Percentiles rank a stretch among this genome's conserved stretches.
Conservation (phyloP, 2,329 filamentous ascomycete species). For the Ophiostoma ips region DNA sequence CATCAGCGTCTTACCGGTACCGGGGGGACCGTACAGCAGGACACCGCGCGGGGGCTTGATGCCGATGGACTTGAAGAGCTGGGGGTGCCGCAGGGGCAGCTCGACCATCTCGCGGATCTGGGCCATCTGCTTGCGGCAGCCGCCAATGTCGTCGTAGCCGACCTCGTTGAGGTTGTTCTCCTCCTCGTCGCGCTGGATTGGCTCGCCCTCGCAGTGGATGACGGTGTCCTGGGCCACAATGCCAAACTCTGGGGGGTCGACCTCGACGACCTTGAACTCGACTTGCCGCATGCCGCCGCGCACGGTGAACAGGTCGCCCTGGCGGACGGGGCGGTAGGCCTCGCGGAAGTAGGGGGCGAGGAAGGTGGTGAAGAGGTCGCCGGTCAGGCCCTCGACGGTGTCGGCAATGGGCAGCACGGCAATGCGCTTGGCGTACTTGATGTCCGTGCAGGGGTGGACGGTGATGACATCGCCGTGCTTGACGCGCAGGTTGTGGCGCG, state of each 20-base stretch:
- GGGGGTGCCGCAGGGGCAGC: conserved; percentile 87
- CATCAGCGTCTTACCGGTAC: conserved; percentile 99
- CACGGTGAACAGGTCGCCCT: conserved; percentile 95
- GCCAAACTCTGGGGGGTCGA: conserved; percentile 94
- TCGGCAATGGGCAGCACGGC: conserved; percentile 96
- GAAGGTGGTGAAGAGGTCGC: conserved; percentile 97
- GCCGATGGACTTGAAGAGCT: conserved; percentile 99
- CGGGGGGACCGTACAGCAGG: conserved; percentile 87
- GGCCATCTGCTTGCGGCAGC: conserved; percentile 98
- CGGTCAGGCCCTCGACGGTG: conserved; percentile 93
- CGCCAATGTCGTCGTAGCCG: conserved; percentile 97
- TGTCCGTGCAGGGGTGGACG: conserved; percentile 93
- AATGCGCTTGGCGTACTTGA: conserved; percentile 99
- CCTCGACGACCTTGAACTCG: conserved; percentile 98
- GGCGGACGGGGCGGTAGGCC: conserved; percentile 91
- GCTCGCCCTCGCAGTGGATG: conserved; percentile 96
- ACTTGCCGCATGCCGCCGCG: conserved; percentile 98
- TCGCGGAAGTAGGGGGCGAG: conserved; percentile 99
- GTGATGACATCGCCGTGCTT: conserved; percentile 98
- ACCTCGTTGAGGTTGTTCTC: conserved; percentile 99
- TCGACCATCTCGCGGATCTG: conserved; percentile 98
- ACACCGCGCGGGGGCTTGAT: conserved; percentile 99
- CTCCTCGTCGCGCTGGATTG: conserved; percentile 93
- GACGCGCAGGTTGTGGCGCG: conserved; percentile 93
- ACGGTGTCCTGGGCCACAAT: conserved; percentile 98